Conservation (phyloP, 352 stramenopile genomes). For the Thalassiosira hispida region DNA sequence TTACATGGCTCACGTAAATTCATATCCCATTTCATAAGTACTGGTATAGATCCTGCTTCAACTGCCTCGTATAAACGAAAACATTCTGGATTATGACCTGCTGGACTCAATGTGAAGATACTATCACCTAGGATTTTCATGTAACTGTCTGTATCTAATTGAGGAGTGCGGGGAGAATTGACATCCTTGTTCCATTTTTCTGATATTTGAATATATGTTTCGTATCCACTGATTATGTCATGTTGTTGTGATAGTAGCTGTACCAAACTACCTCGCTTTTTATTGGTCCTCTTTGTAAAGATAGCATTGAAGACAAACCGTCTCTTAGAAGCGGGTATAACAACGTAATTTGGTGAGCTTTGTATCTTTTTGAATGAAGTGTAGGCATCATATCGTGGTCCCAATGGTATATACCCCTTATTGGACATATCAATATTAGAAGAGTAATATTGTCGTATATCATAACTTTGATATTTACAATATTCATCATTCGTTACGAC, state of each 20-base stretch:
- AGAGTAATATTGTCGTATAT: constrained; percentile 19
- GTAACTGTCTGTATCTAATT: constrained; percentile 49
- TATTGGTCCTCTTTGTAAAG: constrained; percentile 35
- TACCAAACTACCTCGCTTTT: constrained; percentile 11
- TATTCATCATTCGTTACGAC: constrained; percentile 51
- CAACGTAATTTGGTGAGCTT: neutral
- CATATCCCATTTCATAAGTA: constrained; percentile 38
- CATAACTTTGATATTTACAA: constrained; percentile 10
- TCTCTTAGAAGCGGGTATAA: constrained; percentile 20
- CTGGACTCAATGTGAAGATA: constrained; percentile 63
- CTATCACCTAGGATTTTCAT: constrained; percentile 51
- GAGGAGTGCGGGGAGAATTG: constrained; percentile 23
- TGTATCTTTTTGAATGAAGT: too few relatives aligned
- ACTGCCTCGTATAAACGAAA: constrained; percentile 69
- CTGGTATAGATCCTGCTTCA: constrained; percentile 61
- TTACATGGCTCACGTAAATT: constrained; percentile 51
- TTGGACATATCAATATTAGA: too few relatives aligned
- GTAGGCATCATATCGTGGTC: too few relatives aligned
- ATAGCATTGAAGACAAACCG: constrained; percentile 44
- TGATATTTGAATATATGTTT: constrained; percentile 16
- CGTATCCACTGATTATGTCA: constrained; percentile 3
- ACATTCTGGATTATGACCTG: constrained; percentile 71
- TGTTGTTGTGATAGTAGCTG: constrained; percentile 9
- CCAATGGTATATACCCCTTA: too few relatives aligned
- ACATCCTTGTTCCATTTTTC: constrained; percentile 9